Conservation (phyloP, 495 filamentous ascomycete genomes). For the Umbilicaria muhlenbergii region DNA sequence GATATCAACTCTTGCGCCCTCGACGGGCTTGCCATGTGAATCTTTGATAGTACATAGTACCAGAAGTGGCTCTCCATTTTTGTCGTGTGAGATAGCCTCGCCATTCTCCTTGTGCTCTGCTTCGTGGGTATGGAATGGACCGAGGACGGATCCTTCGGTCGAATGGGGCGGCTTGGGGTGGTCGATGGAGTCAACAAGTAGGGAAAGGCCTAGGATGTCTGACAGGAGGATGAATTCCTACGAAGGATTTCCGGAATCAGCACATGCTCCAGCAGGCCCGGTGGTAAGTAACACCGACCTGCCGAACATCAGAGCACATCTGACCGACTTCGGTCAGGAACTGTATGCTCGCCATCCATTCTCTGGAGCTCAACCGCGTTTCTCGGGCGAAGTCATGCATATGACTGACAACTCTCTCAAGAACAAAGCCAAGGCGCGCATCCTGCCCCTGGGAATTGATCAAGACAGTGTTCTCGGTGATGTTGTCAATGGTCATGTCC, state of each 20-base stretch:
- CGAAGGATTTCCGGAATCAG: not conserved
- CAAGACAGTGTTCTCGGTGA: constrained; percentile 58
- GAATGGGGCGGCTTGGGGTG: constrained; percentile 64
- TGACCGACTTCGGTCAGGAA: constrained; percentile 64
- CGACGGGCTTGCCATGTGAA: constrained; percentile 47
- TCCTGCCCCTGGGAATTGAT: constrained; percentile 60
- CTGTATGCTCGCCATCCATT: constrained; percentile 61
- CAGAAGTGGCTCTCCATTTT: constrained; percentile 54
- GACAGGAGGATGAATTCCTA: constrained; percentile 92
- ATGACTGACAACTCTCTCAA: constrained; percentile 59
- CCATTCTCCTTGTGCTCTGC: constrained; percentile 51
- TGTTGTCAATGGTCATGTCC: constrained; percentile 67
- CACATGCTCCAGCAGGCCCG: constrained; percentile 9
- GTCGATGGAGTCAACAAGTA: constrained; percentile 82
- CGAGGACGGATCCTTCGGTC: constrained; percentile 81
- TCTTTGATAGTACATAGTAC: constrained; percentile 65
- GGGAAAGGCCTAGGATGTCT: constrained; percentile 76
- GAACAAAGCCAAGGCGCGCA: constrained; percentile 52
- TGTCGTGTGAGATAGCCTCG: constrained; percentile 54
- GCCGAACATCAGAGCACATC: constrained; percentile 54
- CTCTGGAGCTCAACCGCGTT: constrained; percentile 57
- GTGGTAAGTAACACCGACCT: constrained; percentile 24
- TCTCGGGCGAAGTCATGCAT: constrained; percentile 74
- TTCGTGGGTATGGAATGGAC: constrained; percentile 90
- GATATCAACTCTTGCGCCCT: constrained; percentile 66